These are phyloP conservation scores for Vinca major DNA, from an alignment of 305 asterid species.

Conservation along the genomic window DNA sequence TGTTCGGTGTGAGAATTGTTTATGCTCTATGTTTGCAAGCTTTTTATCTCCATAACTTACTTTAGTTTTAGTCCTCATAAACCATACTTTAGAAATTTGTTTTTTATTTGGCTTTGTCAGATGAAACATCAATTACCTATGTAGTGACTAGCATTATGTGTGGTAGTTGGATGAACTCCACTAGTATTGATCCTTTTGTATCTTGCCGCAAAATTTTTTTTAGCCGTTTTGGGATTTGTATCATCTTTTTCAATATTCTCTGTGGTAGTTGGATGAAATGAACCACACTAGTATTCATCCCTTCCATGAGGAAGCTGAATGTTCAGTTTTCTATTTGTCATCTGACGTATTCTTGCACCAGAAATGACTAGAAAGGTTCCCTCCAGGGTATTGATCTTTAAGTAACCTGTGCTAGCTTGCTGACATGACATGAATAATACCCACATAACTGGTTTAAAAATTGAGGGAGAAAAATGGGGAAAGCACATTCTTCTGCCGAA, in stretches of 20 bases:
- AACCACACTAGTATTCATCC: too few relatives aligned
- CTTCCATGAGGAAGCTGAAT: background rate
- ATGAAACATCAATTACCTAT: background rate
- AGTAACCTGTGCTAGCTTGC: background rate
- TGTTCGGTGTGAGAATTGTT: background rate
- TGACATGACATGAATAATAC: background rate
- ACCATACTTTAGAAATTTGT: background rate
- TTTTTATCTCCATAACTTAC: background rate
- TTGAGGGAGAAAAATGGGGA: background rate
- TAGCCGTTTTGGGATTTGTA: background rate
- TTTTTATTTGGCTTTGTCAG: background rate
- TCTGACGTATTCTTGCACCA: background rate
- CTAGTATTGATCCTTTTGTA: background rate
- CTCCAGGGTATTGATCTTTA: background rate
- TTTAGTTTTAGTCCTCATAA: background rate
- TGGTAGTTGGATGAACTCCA: background rate
- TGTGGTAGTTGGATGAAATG: too few relatives aligned
- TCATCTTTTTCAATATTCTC: background rate
- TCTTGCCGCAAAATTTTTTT: background rate
- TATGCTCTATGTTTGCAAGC: background rate
- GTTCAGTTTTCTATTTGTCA: background rate
- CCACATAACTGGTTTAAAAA: background rate
- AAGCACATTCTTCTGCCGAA: background rate
- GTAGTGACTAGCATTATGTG: background rate
- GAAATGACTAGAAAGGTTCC: background rate